Evolutionary conservation across 1,284 basidiomycete genomes (phyloP).

Genomic region (Ceratobasidium sp.): DNA sequence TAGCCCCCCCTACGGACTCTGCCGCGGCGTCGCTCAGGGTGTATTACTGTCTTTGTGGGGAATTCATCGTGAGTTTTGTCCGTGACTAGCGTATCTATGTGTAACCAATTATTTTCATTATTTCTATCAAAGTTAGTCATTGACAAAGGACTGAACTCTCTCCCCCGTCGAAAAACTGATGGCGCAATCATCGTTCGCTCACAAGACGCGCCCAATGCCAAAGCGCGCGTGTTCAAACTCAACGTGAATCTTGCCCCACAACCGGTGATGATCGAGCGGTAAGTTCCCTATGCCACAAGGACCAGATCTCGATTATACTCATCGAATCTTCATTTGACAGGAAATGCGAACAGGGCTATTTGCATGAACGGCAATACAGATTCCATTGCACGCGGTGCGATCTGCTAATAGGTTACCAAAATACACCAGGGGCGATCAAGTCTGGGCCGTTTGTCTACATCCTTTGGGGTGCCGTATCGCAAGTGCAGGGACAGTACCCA

Average conservation of each 20-base stretch:
- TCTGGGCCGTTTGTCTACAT: conserved; percentile 75
- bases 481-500: conserved; percentile 77
- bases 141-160: conserved; percentile 69
- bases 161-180: conserved; percentile 75
- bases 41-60: conserved; percentile 84
- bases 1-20: conserved; percentile 78
- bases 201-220: conserved; percentile 61
- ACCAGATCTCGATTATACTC: conserved; percentile 48
- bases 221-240: conserved; percentile 76
- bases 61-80: conserved; percentile 69
- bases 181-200: conserved; percentile 72
- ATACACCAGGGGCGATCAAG: conserved; percentile 70
- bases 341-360: conserved; percentile 49
- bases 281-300: conserved; percentile 10
- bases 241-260: conserved; percentile 65
- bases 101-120: conserved; percentile 14
- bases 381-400: conserved; percentile 76
- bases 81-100: conserved; percentile 7
- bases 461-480: conserved; percentile 72
- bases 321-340: conserved; percentile 46
- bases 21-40: conserved; percentile 75
- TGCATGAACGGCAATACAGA: conserved; percentile 72
- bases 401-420: conserved; percentile 74
- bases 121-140: conserved; percentile 68
- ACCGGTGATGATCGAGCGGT: conserved; percentile 66